phyloP scores from a whole-genome alignment of 1,284 basidiomycete species.

The Albatrellus sp. region DNA sequence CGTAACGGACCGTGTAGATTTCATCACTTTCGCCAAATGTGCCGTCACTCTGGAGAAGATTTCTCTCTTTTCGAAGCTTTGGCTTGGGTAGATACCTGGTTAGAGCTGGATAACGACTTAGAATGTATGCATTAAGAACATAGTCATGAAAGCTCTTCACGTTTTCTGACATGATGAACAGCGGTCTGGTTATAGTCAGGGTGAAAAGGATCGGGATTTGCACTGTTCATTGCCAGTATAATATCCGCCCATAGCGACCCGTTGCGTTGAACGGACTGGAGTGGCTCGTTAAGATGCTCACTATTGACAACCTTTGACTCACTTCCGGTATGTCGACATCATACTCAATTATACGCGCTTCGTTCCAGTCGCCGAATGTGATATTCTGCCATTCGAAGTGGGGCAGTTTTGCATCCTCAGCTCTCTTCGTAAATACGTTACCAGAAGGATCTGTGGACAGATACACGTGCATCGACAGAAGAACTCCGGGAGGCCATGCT shows the following conservation, averaged over 20 bases:
- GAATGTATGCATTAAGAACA: conserved; percentile 5
- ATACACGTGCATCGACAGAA: conserved; percentile 64
- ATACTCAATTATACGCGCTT: conserved; percentile 51
- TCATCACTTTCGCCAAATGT: conserved; percentile 30
- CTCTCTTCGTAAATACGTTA: conserved; percentile 43
- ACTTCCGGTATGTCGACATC: conserved; percentile 68
- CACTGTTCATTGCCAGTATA: conserved; percentile 60
- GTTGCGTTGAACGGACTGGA: conserved; percentile 67
- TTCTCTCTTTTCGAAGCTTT: conserved; percentile 75
- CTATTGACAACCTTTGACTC: conserved; percentile 12
- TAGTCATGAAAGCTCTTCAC: conserved; percentile 23
- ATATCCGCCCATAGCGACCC: conserved; percentile 81
- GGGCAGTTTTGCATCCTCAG: conserved; percentile 42
- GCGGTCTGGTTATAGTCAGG: conserved; percentile 37
- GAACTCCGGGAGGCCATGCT: conserved; percentile 47
- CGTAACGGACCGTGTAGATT: conserved; percentile 11
- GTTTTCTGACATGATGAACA: conserved; percentile 71
- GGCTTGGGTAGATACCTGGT: conserved; percentile 71
- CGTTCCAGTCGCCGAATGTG: conserved; percentile 73
- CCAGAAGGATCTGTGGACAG: conserved; percentile 53
- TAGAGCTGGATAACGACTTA: conserved; percentile 40
- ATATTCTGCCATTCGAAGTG: conserved; percentile 74
- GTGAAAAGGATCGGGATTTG: conserved; percentile 50
- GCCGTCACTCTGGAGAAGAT: conserved; percentile 42
- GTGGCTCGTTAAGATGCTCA: neutral